phyloP scores from a whole-genome alignment of 495 filamentous ascomycete genomes.

The Aspergillus affinis region DNA sequence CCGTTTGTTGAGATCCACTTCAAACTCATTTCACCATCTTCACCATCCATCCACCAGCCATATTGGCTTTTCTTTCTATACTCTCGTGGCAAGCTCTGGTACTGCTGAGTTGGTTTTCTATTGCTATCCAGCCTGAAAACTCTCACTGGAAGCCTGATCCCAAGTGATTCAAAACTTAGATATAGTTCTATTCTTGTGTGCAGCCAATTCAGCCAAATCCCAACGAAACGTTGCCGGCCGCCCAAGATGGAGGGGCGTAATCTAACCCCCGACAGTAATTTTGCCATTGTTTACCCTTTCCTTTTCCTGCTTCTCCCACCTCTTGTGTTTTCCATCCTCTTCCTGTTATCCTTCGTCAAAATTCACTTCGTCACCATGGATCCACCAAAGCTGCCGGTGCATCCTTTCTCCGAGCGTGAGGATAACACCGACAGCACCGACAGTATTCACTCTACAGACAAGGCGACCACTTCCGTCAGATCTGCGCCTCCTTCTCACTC shows the following conservation, averaged over 20 bases:
- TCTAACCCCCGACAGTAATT: neutral
- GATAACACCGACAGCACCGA: neutral
- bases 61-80: too few species aligned
- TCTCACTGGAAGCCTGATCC: too few species aligned
- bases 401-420: neutral
- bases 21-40: neutral
- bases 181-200: neutral
- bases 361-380: neutral
- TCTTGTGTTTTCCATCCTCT: neutral
- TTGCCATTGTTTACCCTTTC: neutral
- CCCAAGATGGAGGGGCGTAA: neutral
- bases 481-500: neutral
- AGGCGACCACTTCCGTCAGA: neutral
- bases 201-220: neutral
- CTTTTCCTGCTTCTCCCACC: neutral
- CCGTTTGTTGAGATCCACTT: neutral
- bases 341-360: neutral
- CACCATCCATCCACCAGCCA: too few species aligned
- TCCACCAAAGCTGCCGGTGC: too few species aligned
- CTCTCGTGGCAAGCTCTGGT: too few species aligned
- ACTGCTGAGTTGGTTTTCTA: too few species aligned
- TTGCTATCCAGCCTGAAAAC: too few species aligned
- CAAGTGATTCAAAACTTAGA: too few species aligned
- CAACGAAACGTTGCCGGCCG: slow-evolving; percentile 1
- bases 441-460: neutral